These are phyloP conservation scores for Carex pumila DNA, from an alignment of 176 grass and related monocot genomes.

Conservation along the genomic window DNA sequence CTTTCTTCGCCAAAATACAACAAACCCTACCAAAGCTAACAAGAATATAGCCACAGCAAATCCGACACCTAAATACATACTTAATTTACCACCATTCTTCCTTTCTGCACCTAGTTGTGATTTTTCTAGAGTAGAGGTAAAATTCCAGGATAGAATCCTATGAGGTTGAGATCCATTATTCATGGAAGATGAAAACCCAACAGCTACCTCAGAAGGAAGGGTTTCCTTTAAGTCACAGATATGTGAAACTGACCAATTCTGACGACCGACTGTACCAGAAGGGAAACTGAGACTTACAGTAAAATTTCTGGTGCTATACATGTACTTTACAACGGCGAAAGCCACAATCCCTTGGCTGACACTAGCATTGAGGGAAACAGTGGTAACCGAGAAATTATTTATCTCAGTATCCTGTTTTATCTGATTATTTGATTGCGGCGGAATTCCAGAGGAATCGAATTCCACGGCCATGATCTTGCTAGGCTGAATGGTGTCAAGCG, in stretches of 20 bases:
- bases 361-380: constrained; percentile 6
- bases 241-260: constrained; percentile 15
- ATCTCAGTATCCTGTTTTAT: neutral
- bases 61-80: neutral
- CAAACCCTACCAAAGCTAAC: neutral
- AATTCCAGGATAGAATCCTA: constrained; percentile 25
- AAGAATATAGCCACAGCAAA: neutral
- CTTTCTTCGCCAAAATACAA: constrained; percentile 13
- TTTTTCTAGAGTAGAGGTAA: constrained; percentile 19
- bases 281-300: constrained; percentile 23
- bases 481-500: constrained; percentile 1
- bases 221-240: constrained; percentile 21
- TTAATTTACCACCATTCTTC: neutral
- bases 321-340: constrained; percentile 7
- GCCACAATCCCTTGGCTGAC: constrained; percentile 9
- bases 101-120: neutral
- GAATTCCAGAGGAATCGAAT: constrained; percentile 9
- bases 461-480: constrained; percentile 19
- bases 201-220: constrained; percentile 11
- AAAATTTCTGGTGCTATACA: constrained; percentile 3
- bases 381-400: constrained; percentile 22
- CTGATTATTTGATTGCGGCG: neutral
- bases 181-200: constrained; percentile 16
- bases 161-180: constrained; percentile 3
- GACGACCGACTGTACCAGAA: constrained; percentile 1